Percentiles rank a stretch among this genome's conserved stretches.
Conservation (phyloP, 2,329 filamentous ascomycete genomes). For the Aspergillus fijiensis region DNA sequence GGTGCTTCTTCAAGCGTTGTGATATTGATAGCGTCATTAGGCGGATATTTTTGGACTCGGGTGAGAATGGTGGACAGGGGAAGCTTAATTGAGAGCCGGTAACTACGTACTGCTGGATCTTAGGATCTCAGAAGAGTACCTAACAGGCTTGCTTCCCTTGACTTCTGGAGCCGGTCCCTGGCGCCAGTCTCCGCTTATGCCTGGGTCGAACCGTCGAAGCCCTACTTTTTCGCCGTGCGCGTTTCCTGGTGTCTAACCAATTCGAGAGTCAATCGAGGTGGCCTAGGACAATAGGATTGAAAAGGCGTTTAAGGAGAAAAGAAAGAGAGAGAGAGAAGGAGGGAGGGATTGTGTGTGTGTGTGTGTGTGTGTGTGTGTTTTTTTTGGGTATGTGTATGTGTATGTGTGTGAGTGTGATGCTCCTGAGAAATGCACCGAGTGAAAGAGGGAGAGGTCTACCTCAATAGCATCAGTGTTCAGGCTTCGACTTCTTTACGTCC, state of each 20-base stretch:
- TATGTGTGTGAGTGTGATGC: too few relatives aligned
- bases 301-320: slow-evolving; percentile 3
- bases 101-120: background rate
- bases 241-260: slow-evolving; percentile 18
- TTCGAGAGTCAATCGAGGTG: background rate
- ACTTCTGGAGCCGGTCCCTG: slow-evolving; percentile 17
- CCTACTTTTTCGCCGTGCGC: slow-evolving; percentile 18
- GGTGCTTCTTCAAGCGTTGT: background rate
- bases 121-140: background rate
- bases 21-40: background rate
- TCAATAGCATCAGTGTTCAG: too few relatives aligned
- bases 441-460: too few relatives aligned
- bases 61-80: background rate
- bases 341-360: background rate
- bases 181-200: slow-evolving; percentile 22
- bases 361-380: background rate
- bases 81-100: background rate
- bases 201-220: slow-evolving; percentile 8
- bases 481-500: too few relatives aligned
- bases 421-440: too few relatives aligned
- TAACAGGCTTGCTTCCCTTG: background rate
- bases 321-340: background rate
- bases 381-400: background rate
- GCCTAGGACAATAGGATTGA: background rate
- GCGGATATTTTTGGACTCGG: background rate